These are phyloP conservation scores for Podila epicladia DNA, from an alignment of 192 early-diverging fungal species.

Conservation along the genomic window DNA sequence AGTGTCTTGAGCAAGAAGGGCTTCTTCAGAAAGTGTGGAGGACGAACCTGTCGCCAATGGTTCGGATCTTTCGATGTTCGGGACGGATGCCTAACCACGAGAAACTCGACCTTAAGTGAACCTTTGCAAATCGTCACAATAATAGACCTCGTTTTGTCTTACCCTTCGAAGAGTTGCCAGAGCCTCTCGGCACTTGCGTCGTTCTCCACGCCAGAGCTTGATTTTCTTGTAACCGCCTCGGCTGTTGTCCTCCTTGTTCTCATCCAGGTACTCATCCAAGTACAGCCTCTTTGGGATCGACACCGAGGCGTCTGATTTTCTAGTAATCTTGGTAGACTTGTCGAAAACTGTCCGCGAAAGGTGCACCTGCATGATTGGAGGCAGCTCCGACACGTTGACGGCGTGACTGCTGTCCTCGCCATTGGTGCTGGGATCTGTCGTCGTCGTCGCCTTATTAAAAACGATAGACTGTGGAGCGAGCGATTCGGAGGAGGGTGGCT, in stretches of 20 bases:
- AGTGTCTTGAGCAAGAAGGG: no score
- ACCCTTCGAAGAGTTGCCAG: not conserved
- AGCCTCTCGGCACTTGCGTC: conserved; percentile 31
- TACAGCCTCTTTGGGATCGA: conserved; percentile 68
- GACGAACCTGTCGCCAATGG: no score
- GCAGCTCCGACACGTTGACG: conserved; percentile 61
- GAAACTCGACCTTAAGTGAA: not conserved
- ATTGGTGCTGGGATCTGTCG: not conserved
- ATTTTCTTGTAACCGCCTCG: conserved; percentile 26
- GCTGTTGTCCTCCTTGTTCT: conserved; percentile 33
- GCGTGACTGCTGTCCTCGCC: conserved; percentile 43
- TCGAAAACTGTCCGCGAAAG: conserved; percentile 75
- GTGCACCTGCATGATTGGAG: conserved; percentile 77
- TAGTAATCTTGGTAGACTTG: conserved; percentile 48
- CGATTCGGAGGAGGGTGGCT: not conserved
- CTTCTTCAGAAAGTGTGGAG: no score
- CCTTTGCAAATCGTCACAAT: not conserved
- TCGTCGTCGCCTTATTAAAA: not conserved
- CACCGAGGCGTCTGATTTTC: conserved; percentile 78
- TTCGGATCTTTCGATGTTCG: no score
- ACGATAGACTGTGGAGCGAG: not conserved
- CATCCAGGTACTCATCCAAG: conserved; percentile 64
- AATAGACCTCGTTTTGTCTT: not conserved
- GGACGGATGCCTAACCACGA: no score
- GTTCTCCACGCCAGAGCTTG: conserved; percentile 39